Percentiles rank a stretch among this genome's conserved stretches.
Conservation (phyloP, 1,284 basidiomycete genomes). For the Puccinia triticina region DNA sequence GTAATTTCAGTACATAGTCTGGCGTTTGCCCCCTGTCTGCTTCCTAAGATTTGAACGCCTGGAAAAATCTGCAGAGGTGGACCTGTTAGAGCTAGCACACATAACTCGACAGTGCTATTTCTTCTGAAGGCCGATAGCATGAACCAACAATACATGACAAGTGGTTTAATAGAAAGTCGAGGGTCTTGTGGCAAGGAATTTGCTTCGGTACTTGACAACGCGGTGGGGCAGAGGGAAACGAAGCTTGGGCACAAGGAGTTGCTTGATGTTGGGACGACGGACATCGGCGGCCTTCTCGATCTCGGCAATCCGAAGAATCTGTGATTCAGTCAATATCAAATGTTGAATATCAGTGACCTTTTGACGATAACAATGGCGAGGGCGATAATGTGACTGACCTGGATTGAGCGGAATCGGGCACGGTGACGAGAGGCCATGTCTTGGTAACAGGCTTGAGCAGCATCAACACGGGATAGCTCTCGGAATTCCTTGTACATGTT, state of each 20-base stretch:
- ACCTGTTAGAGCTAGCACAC: no score
- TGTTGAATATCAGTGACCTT: no score
- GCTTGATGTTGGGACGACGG: slow-evolving; percentile 87
- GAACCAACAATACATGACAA: slow-evolving; percentile 12
- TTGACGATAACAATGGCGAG: no score
- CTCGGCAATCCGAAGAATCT: slow-evolving; percentile 92
- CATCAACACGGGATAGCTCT: slow-evolving; percentile 89
- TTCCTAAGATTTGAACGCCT: no score
- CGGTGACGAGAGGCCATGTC: slow-evolving; percentile 99
- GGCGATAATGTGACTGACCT: slow-evolving; percentile 65
- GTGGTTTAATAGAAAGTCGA: slow-evolving; percentile 62
- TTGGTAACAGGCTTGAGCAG: slow-evolving; percentile 96
- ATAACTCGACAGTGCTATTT: no score
- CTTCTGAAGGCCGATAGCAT: no score
- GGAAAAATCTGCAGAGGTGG: no score
- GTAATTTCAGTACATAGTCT: no score
- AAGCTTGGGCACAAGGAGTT: slow-evolving; percentile 84
- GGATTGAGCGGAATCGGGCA: slow-evolving; percentile 97
- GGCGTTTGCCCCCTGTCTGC: no score
- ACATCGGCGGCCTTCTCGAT: slow-evolving; percentile 89
- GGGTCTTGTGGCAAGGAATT: slow-evolving; percentile 62
- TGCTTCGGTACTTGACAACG: slow-evolving; percentile 61
- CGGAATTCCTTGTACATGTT: slow-evolving; percentile 94
- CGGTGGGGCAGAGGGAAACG: slow-evolving; percentile 99
- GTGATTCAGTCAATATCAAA: slow-evolving; percentile 32